A percentile compares a stretch with the other conserved stretches of the same genome.
Conservation (phyloP, 2,329 filamentous ascomycete species). For the Zarea fungicola region DNA sequence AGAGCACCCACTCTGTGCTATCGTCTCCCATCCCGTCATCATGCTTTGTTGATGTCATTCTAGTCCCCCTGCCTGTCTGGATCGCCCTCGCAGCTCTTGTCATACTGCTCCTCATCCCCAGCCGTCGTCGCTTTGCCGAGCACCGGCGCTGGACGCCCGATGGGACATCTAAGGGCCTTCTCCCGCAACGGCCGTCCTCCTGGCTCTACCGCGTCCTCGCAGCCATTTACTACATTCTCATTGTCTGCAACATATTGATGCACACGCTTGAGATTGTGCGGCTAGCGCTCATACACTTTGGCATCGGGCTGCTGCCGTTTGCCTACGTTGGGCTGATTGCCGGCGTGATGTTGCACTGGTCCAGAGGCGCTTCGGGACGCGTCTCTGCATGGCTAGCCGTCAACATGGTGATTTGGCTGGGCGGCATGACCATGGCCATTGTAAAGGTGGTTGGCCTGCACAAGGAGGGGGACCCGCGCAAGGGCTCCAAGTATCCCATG, state of each 20-base stretch:
- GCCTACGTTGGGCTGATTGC: constrained; percentile 5
- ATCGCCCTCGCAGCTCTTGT: constrained; percentile 2
- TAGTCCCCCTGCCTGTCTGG: constrained; percentile 10
- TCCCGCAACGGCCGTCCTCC: not conserved
- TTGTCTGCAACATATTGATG: constrained; percentile 5
- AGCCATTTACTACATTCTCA: constrained; percentile 5
- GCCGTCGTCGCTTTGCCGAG: not conserved
- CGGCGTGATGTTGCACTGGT: constrained; percentile 1
- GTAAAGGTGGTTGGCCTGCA: constrained; percentile 9
- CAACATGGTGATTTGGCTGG: constrained; percentile 11
- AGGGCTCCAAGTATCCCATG: constrained; percentile 10
- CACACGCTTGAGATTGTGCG: constrained; percentile 11
- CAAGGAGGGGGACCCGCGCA: not conserved
- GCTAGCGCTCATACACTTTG: constrained; percentile 2
- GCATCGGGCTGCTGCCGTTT: constrained; percentile 10
- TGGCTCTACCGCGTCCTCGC: not conserved
- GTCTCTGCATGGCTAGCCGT: constrained; percentile 1
- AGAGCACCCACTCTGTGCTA: constrained; percentile 4
- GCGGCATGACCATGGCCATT: not conserved
- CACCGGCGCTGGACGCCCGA: too few relatives aligned
- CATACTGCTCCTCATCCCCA: not conserved
- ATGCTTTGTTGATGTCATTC: constrained; percentile 11
- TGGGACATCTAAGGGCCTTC: too few relatives aligned
- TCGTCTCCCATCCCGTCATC: constrained; percentile 4
- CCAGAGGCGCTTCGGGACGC: not conserved